Evolutionary conservation across 2,329 filamentous ascomycete genomes (phyloP).

Genomic region (Stenocarpella maydis): DNA sequence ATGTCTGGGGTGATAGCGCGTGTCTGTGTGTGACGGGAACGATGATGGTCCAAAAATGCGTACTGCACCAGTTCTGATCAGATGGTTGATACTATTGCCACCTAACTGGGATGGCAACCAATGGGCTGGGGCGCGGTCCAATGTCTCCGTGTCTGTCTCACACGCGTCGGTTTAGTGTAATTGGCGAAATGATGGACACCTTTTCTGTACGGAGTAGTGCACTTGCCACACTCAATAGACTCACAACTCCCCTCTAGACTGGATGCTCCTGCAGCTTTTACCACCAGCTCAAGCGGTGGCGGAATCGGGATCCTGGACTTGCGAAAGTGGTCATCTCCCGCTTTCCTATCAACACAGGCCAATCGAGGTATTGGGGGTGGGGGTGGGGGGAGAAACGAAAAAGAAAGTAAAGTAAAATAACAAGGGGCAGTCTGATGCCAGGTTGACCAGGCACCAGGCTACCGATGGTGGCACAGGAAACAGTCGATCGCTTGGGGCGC

Average conservation of each 20-base stretch:
- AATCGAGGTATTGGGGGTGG: background rate
- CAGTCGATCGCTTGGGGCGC: slow-evolving; percentile 21
- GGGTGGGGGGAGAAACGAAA: background rate
- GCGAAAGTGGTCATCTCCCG: slow-evolving; percentile 10
- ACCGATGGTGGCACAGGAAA: slow-evolving; percentile 22
- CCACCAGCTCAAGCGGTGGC: background rate
- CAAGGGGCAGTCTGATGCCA: slow-evolving; percentile 8
- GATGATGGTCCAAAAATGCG: background rate
- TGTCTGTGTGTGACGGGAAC: background rate
- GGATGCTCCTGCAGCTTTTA: background rate
- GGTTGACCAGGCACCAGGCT: slow-evolving; percentile 22
- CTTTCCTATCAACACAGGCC: background rate
- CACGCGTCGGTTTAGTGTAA: background rate
- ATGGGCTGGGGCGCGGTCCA: slow-evolving; percentile 14
- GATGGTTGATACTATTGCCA: slow-evolving; percentile 7
- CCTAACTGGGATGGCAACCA: background rate
- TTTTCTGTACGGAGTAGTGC: background rate
- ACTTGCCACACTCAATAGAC: background rate
- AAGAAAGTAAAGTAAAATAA: slow-evolving; percentile 7
- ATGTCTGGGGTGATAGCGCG: background rate
- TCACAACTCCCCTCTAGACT: background rate
- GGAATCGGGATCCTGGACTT: background rate
- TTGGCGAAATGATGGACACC: slow-evolving; percentile 5
- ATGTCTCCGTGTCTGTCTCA: slow-evolving; percentile 12
- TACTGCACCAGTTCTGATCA: background rate